Base-by-base conservation (phyloP, 139 green algal species). In the Closterium sp. region DNA sequence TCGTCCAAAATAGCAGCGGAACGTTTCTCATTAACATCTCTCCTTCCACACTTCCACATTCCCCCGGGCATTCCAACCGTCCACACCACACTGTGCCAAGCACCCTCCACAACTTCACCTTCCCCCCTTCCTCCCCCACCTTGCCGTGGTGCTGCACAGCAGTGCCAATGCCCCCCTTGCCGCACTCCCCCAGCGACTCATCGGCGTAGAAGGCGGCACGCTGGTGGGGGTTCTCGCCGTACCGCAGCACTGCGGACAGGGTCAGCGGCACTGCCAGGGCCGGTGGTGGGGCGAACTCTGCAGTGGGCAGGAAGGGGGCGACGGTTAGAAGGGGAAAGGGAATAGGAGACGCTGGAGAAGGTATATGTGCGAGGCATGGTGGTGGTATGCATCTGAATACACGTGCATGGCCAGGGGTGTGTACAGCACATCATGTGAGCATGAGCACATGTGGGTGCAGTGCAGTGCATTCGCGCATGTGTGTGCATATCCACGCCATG, bases 141-240 rank as follows among this genome's bases (percentile, higher is more conserved):
- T 99, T 99, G 95, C 98, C 97, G 88, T 99, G 97, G 95, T 99
- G 98, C 96, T 98, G 97, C 22, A 97, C 91, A 21, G 96, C 95
- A 50, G 95, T 97, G 86, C 96, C 98, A 70, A 99, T 96, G 70
- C 98, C 98, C 10, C 97, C 97, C 70, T 92, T 89, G 50, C 88
- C 93, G 30, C 90, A 70, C 95, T 99, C 98, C 11, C 93, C 95
- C 84, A 99, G 96, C 21, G 96, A 98, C 2, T 93, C 24, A 94
- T 99, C 98, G 1, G 92, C 95, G 96, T 99, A 99, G 94, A 99
- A 99, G 22, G 98, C 98, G 19, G 98, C 98, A n/a, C 92, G 70
- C 94, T 99, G 98, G 95, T 99, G 98, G 0, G 98, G 98, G 97
- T 99, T 99, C 96, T 99, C 98, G 7, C 98, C 98, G 90, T 97